phyloP scores from a whole-genome alignment of 1,139 yeast species.

The Sugiyamaella xylanicola region DNA sequence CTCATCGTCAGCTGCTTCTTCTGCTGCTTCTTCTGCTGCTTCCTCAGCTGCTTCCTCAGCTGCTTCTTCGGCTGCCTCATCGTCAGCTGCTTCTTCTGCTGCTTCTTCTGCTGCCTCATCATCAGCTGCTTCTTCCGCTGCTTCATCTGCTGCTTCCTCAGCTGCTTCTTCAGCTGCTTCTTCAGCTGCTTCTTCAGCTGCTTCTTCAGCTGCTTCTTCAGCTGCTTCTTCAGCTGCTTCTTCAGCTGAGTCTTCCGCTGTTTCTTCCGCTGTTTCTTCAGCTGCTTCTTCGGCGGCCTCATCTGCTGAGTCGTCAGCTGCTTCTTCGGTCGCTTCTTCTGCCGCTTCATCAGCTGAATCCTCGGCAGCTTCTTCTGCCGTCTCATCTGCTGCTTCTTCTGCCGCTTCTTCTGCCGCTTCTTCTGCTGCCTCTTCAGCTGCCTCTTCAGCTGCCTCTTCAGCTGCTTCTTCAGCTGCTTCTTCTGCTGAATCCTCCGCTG shows the following conservation, averaged over 20 bases:
- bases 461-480: neutral
- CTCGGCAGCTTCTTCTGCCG: neutral
- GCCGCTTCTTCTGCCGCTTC: neutral
- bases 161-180: neutral
- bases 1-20: neutral
- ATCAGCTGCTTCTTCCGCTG: neutral
- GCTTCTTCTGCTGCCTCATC: neutral
- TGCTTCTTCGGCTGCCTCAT: neutral
- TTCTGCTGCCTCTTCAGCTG: neutral
- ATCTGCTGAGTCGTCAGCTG: neutral
- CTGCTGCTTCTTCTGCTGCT: neutral
- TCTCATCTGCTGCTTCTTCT: neutral
- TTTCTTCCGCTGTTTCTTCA: neutral
- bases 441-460: neutral
- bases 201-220: neutral
- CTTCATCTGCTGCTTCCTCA: neutral
- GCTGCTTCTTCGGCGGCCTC: neutral
- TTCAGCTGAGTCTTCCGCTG: neutral
- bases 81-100: neutral
- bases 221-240: neutral
- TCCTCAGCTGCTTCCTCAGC: neutral
- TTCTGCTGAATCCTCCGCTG: neutral
- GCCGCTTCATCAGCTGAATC: neutral
- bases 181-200: neutral
- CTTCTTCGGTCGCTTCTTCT: neutral